Percentiles rank a stretch among this genome's conserved stretches.
These are phyloP conservation scores for Kuraishia molischiana DNA, from an alignment of 805 yeast genomes.

Conservation along the genomic window DNA sequence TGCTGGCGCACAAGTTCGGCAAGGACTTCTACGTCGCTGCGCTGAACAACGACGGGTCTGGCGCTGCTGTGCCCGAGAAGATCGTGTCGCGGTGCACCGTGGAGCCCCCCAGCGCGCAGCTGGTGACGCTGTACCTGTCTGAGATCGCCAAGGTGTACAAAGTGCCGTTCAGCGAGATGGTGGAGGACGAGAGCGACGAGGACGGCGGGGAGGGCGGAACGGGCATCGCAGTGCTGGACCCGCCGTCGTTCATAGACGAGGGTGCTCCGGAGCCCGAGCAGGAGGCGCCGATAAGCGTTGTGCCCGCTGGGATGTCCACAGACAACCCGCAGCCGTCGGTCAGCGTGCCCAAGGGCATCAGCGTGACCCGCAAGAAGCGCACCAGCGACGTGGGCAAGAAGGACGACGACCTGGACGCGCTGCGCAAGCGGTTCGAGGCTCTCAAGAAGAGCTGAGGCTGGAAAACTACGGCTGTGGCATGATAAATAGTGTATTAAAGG, in stretches of 20 bases:
- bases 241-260: constrained; percentile 8
- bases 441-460: constrained; percentile 30
- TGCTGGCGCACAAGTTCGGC: constrained; percentile 56
- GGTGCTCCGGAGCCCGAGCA: constrained; percentile 12
- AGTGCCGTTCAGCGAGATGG: constrained; percentile 48
- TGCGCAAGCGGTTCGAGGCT: constrained; percentile 71
- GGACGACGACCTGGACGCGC: constrained; percentile 48
- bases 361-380: constrained; percentile 18
- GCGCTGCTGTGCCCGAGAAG: constrained; percentile 53
- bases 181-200: constrained; percentile 15
- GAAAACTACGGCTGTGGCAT: too few relatives aligned
- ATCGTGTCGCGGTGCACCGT: constrained; percentile 52
- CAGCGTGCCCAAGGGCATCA: constrained; percentile 29
- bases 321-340: constrained; percentile 28
- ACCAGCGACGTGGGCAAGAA: constrained; percentile 13
- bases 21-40: constrained; percentile 53
- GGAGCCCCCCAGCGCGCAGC: constrained; percentile 53
- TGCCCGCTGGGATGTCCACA: constrained; percentile 30
- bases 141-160: constrained; percentile 78
- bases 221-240: constrained; percentile 15
- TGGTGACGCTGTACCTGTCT: constrained; percentile 60
- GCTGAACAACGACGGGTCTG: constrained; percentile 31
- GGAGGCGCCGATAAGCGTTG: constrained; percentile 28
- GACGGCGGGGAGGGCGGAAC: constrained; percentile 13
- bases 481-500: too few relatives aligned